Base-by-base conservation (phyloP, 176 grass and related monocot species). In the Juncus effusus region DNA sequence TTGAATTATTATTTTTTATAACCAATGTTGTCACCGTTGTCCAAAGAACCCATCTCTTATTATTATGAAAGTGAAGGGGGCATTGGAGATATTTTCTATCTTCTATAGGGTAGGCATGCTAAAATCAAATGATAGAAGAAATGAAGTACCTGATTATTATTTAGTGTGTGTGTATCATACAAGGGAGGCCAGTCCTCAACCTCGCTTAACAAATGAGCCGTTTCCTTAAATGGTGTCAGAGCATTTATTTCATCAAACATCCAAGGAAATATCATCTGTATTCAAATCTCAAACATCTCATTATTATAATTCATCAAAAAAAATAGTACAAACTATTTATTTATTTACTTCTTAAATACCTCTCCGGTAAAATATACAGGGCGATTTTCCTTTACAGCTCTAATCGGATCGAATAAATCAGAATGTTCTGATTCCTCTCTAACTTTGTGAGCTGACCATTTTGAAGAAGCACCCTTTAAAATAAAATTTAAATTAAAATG, bases 311-410 rank as follows among this genome's bases (percentile, higher is more conserved):
- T 28, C 19, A 0, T 45, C n/a, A 73, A 13, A 70, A 40, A 54
- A 35, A 56, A 47, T 47, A 9, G 6, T 47, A n/a, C n/a, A n/a
- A 42, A 14, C 40, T 10, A 16, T 38, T 53, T 67, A 59, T 45
- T 42, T 5, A 13, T 58, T 36, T 71, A 71, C 19, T 28, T 28
- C 1, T 28, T 28, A 28, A 28, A 28, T 85, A 83, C 93, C 88
- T 97, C 88, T 79, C 93, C 93, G 79, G 85, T 86, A 74, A 97
- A 88, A 79, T 84, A 92, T 54, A 97, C 79, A 77, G 80, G 85
- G 0, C 75, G 75, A 1, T 81, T 76, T 84, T 92, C 88, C 83
- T 92, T 76, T 62, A 70, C 84, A 77, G 88, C 75, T 80, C 80
- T 86, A 54, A 92, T 15, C 62, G 93, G 85, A 63, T 97, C 93